Evolutionary conservation across 495 filamentous ascomycete genomes (phyloP), one percentile per base, ranked within the genome.

Genomic region (Podospora fimiseda): DNA sequence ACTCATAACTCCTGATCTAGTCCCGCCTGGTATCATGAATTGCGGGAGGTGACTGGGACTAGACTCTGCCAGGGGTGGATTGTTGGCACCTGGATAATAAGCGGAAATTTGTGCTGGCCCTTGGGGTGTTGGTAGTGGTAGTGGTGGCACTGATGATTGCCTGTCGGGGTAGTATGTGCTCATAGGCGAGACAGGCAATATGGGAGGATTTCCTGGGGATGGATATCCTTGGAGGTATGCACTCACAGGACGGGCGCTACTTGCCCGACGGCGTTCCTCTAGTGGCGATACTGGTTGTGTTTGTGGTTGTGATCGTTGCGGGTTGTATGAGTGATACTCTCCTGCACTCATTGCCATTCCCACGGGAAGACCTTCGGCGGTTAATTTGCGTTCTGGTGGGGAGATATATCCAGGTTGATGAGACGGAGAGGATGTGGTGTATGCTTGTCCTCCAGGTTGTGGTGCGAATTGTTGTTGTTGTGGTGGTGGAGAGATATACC

Each of bases 11-110:
- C 56, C 51, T 41, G 47, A 18, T 21, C 16, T 39, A 22, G 48
- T 49, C 2, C 56, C 60, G 2, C 60, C 60, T 6, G 60, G 60
- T 16, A 62, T 57, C 53, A 62, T 37, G 43, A 52, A 62, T 1
- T 43, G 11, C 11, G 60, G 60, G 1, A 59, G 39, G 11, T 43
- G n/a, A n/a, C n/a, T 24, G n/a, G 58, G 43, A 24, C 47, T 56
- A 8, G 1, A 24, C 8, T 48, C 19, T 23, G 19, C 19, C n/a
- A n/a, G n/a, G n/a, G n/a, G n/a, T 44, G 42, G 19, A 21, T 44
- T 9, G 42, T 41, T n/a, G 27, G n/a, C 18, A 27, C 42, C 40
- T 1, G 46, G 39, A 14, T 50, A 50, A 11, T 45, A 56, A 8
- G 53, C 38, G n/a, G 53, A 36, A 20, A 46, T 30, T 1, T 45